A percentile compares a stretch with the other conserved stretches of the same genome.
phyloP scores from a whole-genome alignment of 208 protist species.

The Trypanosoma vivax region DNA sequence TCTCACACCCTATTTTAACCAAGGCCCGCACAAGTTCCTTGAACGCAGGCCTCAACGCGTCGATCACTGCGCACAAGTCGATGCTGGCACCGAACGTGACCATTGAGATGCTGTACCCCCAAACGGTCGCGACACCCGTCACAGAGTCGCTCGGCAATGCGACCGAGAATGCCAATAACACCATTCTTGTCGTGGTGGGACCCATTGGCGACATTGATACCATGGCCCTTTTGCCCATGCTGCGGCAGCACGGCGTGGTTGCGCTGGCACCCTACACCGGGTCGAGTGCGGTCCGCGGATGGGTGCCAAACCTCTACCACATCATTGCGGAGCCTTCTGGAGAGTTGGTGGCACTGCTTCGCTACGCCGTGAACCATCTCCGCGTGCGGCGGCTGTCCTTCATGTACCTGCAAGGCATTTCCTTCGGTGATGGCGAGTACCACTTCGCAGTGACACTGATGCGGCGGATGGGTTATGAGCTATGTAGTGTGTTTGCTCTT shows the following conservation, averaged over 20 bases:
- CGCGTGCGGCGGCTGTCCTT: slow-evolving; percentile 24
- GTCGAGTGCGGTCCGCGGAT: slow-evolving; percentile 20
- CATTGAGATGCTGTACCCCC: not conserved
- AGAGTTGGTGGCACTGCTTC: slow-evolving; percentile 25
- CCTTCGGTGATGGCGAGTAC: slow-evolving; percentile 7
- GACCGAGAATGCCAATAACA: not conserved
- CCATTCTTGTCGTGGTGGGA: slow-evolving; percentile 14
- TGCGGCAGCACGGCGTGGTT: slow-evolving; percentile 18
- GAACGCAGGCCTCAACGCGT: not conserved
- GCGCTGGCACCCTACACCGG: slow-evolving; percentile 28
- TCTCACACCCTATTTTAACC: too few species aligned
- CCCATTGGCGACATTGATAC: slow-evolving; percentile 22
- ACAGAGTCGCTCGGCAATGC: not conserved
- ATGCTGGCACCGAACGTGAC: slow-evolving; percentile 8
- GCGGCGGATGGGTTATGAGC: not conserved
- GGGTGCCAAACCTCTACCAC: slow-evolving; percentile 23
- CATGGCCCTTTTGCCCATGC: not conserved
- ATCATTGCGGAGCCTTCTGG: slow-evolving; percentile 21
- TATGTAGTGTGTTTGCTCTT: slow-evolving; percentile 6
- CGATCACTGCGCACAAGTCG: not conserved
- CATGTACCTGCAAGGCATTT: slow-evolving; percentile 11
- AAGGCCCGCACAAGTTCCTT: too few species aligned
- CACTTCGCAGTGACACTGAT: slow-evolving; percentile 1
- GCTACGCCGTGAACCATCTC: slow-evolving; percentile 17
- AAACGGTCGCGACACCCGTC: not conserved